phyloP scores from a whole-genome alignment of 2,329 filamentous ascomycete species.

The Fusarium newnesense region DNA sequence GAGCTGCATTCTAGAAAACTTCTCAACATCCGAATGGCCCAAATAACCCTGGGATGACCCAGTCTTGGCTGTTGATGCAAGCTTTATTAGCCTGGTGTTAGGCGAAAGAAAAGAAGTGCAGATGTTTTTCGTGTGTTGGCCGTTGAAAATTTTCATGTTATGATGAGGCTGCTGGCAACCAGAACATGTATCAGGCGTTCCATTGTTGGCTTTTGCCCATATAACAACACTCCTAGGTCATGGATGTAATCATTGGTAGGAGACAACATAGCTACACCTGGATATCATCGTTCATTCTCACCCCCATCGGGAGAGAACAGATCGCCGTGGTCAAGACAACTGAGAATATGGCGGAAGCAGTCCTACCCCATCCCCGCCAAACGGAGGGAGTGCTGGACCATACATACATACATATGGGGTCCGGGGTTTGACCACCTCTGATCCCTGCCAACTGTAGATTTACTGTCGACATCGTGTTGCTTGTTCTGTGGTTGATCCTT shows the following conservation, averaged over 20 bases:
- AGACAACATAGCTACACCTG: background rate
- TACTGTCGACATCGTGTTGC: background rate
- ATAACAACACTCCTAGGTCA: background rate
- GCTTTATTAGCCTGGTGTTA: constrained; percentile 26
- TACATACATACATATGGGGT: constrained; percentile 8
- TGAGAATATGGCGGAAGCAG: constrained; percentile 19
- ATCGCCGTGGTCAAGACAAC: constrained; percentile 8
- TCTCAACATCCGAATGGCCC: constrained; percentile 12
- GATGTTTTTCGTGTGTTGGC: constrained; percentile 21
- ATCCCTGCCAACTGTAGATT: constrained; percentile 23
- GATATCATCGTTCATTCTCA: background rate
- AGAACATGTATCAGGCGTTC: constrained; percentile 3
- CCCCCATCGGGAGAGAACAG: constrained; percentile 10
- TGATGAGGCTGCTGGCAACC: constrained; percentile 20
- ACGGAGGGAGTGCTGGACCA: constrained; percentile 10
- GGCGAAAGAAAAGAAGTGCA: constrained; percentile 30
- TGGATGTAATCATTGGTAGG: background rate
- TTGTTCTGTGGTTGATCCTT: constrained; percentile 11
- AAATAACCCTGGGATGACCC: constrained; percentile 22
- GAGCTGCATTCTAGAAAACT: constrained; percentile 32
- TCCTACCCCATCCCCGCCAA: constrained; percentile 18
- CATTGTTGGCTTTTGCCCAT: background rate
- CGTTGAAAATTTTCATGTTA: constrained; percentile 27
- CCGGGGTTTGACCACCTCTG: constrained; percentile 8
- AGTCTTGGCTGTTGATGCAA: constrained; percentile 23